Evolutionary conservation across 2,329 filamentous ascomycete species (phyloP), one percentile per base, ranked within the genome.

Genomic region (Colletotrichum chrysophilum): DNA sequence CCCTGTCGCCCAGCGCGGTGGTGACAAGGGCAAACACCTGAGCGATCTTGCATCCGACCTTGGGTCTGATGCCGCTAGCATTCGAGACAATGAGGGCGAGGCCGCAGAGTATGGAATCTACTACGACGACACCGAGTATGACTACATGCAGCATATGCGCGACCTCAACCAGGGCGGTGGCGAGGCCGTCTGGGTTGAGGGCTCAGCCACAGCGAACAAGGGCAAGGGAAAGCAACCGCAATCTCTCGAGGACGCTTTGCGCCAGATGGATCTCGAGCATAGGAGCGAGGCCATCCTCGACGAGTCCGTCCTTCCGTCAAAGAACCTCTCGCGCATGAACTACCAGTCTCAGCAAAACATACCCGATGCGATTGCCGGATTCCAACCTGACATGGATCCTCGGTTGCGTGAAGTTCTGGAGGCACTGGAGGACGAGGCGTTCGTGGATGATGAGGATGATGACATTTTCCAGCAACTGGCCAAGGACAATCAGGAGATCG

Each of bases 81-180:
- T 98, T 78, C 93, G 96, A 79, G 91, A 92, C 72, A 98, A 99
- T 84, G 97, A 99, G 85, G 97, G 97, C 80, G 96, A 99, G 86
- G 97, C 97, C 10, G 97, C 97, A 79, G 95, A 94, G 83, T 92
- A 98, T 85, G 97, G 97, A 78, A 92, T 99, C 78, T 99, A 94
- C 88, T 99, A 91, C 84, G 97, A 99, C 85, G 97, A 99, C 86
- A 94, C 95, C 78, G 91, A 95, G 82, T 99, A 99, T 86, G 97
- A 99, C 85, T 99, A 99, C 87, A 99, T 99, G 97, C 97, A 99
- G 85, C 97, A 99, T 85, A 88, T 99, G 89, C 94, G 96, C 71
- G 97, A 98, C 80, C 87, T 99, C n/a, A 93, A 93, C 73, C 85
- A 88, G 58, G 95, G 91, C 7, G 91, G 91, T 28, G 94, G 94